Evolutionary conservation across 768 basidiomycete species (phyloP).

Genomic region (Suillus bovinus): DNA sequence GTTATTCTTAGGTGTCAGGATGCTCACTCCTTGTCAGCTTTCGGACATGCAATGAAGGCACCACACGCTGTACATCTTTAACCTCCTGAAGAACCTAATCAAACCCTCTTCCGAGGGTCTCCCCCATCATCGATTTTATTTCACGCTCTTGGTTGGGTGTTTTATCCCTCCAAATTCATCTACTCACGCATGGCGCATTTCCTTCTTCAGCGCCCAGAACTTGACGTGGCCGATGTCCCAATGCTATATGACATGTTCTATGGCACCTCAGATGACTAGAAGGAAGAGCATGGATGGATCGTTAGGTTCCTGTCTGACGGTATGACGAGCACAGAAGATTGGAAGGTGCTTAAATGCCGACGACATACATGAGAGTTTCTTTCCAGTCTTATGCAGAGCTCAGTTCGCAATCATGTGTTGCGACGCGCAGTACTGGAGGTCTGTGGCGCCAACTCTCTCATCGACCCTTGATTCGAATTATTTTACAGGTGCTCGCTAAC

Average conservation of each 20-base stretch:
- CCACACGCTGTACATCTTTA: slow-evolving; percentile 71
- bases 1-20: neutral
- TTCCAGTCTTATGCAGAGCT: slow-evolving; percentile 78
- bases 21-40: slow-evolving; percentile 30
- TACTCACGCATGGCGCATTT: slow-evolving; percentile 87
- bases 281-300: slow-evolving; percentile 89
- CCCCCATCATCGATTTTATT: slow-evolving; percentile 73
- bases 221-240: slow-evolving; percentile 84
- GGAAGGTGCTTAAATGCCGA: slow-evolving; percentile 76
- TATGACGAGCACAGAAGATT: slow-evolving; percentile 73
- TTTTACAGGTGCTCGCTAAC: slow-evolving; percentile 70
- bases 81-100: slow-evolving; percentile 58
- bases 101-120: slow-evolving; percentile 39
- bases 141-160: slow-evolving; percentile 79
- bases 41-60: slow-evolving; percentile 78
- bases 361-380: slow-evolving; percentile 89
- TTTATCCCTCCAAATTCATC: slow-evolving; percentile 85
- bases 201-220: slow-evolving; percentile 82
- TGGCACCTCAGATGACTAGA: slow-evolving; percentile 76
- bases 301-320: slow-evolving; percentile 81
- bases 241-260: slow-evolving; percentile 90
- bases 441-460: slow-evolving; percentile 18
- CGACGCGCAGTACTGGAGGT: slow-evolving; percentile 71
- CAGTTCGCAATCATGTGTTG: slow-evolving; percentile 49
- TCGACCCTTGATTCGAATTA: neutral